A percentile compares a stretch with the other conserved stretches of the same genome.
Evolutionary conservation across 2,329 filamentous ascomycete species (phyloP).

Genomic region (Aureobasidium vineae): DNA sequence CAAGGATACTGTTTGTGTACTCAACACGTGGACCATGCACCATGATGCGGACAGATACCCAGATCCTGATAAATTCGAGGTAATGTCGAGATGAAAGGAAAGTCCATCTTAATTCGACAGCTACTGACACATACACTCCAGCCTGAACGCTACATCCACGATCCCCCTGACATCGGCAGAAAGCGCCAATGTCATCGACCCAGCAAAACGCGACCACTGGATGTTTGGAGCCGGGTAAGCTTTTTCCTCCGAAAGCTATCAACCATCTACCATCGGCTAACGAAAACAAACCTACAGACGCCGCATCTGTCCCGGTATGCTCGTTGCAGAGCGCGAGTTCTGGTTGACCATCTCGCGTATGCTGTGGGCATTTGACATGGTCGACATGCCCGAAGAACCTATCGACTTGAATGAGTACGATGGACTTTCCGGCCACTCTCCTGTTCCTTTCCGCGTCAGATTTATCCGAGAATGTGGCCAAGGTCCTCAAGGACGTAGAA

Average conservation of each 20-base stretch:
- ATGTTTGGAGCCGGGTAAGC: background rate
- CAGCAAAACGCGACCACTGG: background rate
- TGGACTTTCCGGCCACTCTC: background rate
- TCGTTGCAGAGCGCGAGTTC: constrained; percentile 52
- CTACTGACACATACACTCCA: background rate
- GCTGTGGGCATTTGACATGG: constrained; percentile 46
- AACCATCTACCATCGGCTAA: too few species aligned
- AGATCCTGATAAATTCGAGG: background rate
- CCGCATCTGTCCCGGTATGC: constrained; percentile 58
- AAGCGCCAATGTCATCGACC: background rate
- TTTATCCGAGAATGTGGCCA: background rate
- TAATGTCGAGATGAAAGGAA: background rate
- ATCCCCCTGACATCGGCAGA: background rate
- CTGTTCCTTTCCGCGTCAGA: background rate
- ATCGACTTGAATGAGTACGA: background rate
- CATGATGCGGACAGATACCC: background rate
- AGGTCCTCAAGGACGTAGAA: background rate
- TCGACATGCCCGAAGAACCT: background rate
- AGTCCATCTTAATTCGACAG: background rate
- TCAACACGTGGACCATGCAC: background rate
- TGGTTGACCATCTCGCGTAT: constrained; percentile 51
- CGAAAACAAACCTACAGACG: background rate
- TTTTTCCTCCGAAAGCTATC: background rate
- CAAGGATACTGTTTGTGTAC: background rate
- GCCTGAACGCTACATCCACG: background rate